Base-by-base conservation (phyloP, 768 basidiomycete genomes). In the Kwoniella mangroviensis region DNA sequence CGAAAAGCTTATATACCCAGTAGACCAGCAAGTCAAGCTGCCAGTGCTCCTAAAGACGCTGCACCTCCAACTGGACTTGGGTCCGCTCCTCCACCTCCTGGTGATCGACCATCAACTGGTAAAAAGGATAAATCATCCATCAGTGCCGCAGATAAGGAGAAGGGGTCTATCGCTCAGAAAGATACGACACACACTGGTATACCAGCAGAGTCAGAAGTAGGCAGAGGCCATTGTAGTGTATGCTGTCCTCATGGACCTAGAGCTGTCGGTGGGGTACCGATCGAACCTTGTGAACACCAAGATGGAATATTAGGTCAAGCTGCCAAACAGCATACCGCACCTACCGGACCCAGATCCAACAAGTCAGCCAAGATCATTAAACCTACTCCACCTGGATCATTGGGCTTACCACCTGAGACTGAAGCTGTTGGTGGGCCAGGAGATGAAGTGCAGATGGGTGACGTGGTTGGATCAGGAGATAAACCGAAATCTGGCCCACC, bases 211-310 rank as follows among this genome's bases (percentile, higher is more conserved):
- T 75, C 74, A 17, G 72, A 69, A n/a, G 22, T 74, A 19, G 74
- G 73, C 41, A 26, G 58, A 40, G 73, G 73, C 4, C 78, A 79
- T 52, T 79, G 78, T 58, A 67, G 67, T 26, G 71, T 76, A 6
- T 79, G 78, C 56, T 79, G 76, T 72, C 78, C 78, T 15, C 34
- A 65, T 63, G 78, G 65, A 45, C 76, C 76, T 3, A 62, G 64
- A 41, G 68, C 62, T n/a, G 51, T 28, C 12, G 59, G 40, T 17
- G 74, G 73, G 7, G 57, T 65, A 43, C 77, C 77, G 5, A 70
- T 73, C 42, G 64, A 73, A 40, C 74, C 74, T 1, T 77, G 76
- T 45, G 76, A 67, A 7, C 78, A 79, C 67, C 76, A 79, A 71
- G 71, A 70, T 57, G 76, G 73, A 40, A 54, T 54, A 26, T 49